These are phyloP conservation scores for Cynara cardunculus DNA, from an alignment of 129 eudicot genomes.

Conservation along the genomic window DNA sequence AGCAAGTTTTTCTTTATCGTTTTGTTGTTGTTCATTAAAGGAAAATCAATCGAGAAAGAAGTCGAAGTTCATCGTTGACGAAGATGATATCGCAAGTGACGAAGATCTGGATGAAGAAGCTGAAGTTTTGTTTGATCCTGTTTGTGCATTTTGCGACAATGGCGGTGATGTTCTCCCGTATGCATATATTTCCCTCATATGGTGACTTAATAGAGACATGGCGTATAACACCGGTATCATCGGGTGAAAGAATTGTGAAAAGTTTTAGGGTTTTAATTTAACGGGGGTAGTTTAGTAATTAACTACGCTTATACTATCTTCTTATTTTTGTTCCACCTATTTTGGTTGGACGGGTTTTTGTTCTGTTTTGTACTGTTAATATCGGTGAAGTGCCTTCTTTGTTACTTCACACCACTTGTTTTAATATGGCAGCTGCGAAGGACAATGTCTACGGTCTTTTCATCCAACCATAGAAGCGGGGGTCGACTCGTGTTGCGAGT, in stretches of 20 bases:
- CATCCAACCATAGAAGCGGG: constrained; percentile 73
- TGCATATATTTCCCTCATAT: constrained; percentile 17
- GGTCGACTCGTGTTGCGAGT: constrained; percentile 48
- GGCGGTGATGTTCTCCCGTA: constrained; percentile 76
- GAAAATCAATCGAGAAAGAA: constrained; percentile 18
- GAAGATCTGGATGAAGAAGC: constrained; percentile 22
- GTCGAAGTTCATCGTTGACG: constrained; percentile 26
- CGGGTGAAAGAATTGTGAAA: not conserved
- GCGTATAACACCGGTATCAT: not conserved
- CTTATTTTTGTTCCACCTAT: not conserved
- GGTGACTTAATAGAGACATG: not conserved
- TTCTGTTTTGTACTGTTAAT: not conserved
- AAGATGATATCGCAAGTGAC: constrained; percentile 10
- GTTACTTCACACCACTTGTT: constrained; percentile 7
- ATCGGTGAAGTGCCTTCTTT: not conserved
- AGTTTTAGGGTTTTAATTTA: not conserved
- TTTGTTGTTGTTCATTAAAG: constrained; percentile 30
- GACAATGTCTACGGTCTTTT: constrained; percentile 77
- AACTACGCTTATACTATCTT: not conserved
- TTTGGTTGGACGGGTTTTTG: not conserved
- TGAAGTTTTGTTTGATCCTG: constrained; percentile 46
- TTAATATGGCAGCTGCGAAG: constrained; percentile 68
- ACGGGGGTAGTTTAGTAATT: not conserved
- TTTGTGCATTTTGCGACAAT: constrained; percentile 74
- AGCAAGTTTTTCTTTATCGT: not conserved